A percentile compares a stretch with the other conserved stretches of the same genome.
These are phyloP conservation scores for Pseudogymnoascus sp. DNA, from an alignment of 2,329 filamentous ascomycete genomes.

Conservation along the genomic window DNA sequence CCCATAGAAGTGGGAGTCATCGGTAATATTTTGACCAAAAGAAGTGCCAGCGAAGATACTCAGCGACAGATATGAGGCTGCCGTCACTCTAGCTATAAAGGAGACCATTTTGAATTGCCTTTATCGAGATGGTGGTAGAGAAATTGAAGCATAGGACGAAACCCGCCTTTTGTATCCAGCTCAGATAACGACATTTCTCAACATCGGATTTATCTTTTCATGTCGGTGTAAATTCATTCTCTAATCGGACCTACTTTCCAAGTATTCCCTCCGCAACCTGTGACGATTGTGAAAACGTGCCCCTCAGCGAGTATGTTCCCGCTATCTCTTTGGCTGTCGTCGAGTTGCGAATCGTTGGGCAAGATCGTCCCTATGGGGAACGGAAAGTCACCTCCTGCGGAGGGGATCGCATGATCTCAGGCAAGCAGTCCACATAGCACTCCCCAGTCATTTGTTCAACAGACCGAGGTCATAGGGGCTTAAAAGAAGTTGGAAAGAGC, in stretches of 20 bases:
- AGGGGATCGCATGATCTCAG: not conserved
- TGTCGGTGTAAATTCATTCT: not conserved
- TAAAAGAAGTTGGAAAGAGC: not conserved
- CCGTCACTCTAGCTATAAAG: not conserved
- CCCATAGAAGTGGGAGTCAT: constrained; percentile 32
- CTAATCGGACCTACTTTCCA: not conserved
- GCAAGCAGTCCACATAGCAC: not conserved
- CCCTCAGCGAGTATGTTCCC: not conserved
- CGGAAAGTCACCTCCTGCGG: not conserved
- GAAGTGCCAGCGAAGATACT: not conserved
- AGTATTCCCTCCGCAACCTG: not conserved
- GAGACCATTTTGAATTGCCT: not conserved
- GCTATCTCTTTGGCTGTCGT: not conserved
- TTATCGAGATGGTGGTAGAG: not conserved
- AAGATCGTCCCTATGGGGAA: not conserved
- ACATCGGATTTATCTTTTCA: not conserved
- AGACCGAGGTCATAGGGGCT: not conserved
- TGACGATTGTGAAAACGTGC: not conserved
- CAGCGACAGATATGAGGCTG: not conserved
- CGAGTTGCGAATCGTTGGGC: not conserved
- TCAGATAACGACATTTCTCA: not conserved
- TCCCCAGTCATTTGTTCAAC: not conserved
- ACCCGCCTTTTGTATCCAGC: not conserved
- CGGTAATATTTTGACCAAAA: constrained; percentile 24
- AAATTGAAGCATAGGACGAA: not conserved